A percentile compares a stretch with the other conserved stretches of the same genome.
phyloP scores from a whole-genome alignment of 2,329 filamentous ascomycete genomes.

The Arthrobotrys megalospora region DNA sequence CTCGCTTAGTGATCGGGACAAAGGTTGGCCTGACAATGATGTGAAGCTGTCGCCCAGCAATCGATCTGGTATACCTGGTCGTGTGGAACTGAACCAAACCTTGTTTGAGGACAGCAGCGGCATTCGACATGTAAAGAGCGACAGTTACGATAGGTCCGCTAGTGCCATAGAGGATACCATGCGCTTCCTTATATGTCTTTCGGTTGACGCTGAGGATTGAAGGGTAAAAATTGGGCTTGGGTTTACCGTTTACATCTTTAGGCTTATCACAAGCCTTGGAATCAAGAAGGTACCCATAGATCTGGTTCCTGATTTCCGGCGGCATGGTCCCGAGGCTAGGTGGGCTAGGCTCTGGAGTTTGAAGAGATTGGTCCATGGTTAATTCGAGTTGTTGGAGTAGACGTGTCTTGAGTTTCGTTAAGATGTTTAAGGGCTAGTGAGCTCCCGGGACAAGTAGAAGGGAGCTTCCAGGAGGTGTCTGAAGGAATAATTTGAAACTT shows the following conservation, averaged over 20 bases:
- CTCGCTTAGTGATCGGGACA: neutral
- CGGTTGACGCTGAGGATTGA: slow-evolving; percentile 38
- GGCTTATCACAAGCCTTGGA: slow-evolving; percentile 29
- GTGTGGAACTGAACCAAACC: neutral
- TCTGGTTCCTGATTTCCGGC: slow-evolving; percentile 49
- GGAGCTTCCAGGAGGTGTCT: neutral
- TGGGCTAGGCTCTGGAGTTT: neutral
- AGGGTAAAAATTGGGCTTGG: slow-evolving; percentile 4
- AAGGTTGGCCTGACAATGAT: slow-evolving; percentile 40
- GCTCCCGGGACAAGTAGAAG: neutral
- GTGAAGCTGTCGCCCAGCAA: slow-evolving; percentile 50
- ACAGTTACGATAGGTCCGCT: slow-evolving; percentile 40
- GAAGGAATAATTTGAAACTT: neutral
- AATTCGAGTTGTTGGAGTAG: neutral
- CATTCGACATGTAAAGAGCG: slow-evolving; percentile 6
- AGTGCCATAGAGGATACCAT: slow-evolving; percentile 33
- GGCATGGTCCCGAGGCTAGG: slow-evolving; percentile 8
- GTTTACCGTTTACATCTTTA: neutral
- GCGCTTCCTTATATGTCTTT: slow-evolving; percentile 37
- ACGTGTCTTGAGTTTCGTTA: neutral
- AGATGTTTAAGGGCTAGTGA: neutral
- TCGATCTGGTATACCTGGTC: slow-evolving; percentile 33
- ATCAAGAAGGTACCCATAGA: slow-evolving; percentile 35
- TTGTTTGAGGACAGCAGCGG: neutral
- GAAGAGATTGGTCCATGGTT: neutral